Evolutionary conservation across 768 basidiomycete genomes (phyloP), one percentile per base, ranked within the genome.

Genomic region (Boletus vinaceobasis): DNA sequence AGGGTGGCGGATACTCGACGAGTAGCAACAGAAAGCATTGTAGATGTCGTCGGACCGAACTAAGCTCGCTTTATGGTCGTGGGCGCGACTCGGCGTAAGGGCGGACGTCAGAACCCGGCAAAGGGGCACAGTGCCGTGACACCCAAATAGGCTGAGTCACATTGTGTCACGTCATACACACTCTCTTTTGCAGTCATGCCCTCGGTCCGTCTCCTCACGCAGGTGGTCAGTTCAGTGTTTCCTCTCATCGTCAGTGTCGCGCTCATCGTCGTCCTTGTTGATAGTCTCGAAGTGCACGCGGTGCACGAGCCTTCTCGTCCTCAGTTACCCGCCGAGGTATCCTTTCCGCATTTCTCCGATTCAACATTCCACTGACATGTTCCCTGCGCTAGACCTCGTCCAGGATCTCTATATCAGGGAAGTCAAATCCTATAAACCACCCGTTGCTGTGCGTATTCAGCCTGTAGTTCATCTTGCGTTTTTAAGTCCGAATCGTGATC

Each of bases 371-470:
- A 42, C 52, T 55, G 13, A 53, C 44, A 27, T 46, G 31, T 33
- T 19, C 19, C 27, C 15, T 19, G 17, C 71, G 23, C 26, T 69
- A 97, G 95, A 97, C 78, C 78, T 95, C 68, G 80, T 98, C 50
- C 90, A 95, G 81, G 93, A 97, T 60, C 71, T 97, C 52, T 98
- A 98, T 75, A 64, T 98, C 62, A 85, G 80, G 67, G 89, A 96
- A 77, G 80, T 98, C 65, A 95, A 90, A 75, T 72, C 82, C 5
- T 98, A 95, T 84, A 96, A 92, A 78, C 79, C 90, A 38, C 75
- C 84, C 35, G 75, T 83, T 6, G 71, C 69, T 43, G 93, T 94
- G 65, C 71, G 90, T 80, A n/a, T 42, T 26, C 4, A 3, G 0
- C 36, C 14, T 27, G 17, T 46, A 4, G 7, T 7, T 48, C 26